Evolutionary conservation across 2,329 filamentous ascomycete species (phyloP), one percentile per base, ranked within the genome.

Genomic region (Pochonia chlamydosporia): DNA sequence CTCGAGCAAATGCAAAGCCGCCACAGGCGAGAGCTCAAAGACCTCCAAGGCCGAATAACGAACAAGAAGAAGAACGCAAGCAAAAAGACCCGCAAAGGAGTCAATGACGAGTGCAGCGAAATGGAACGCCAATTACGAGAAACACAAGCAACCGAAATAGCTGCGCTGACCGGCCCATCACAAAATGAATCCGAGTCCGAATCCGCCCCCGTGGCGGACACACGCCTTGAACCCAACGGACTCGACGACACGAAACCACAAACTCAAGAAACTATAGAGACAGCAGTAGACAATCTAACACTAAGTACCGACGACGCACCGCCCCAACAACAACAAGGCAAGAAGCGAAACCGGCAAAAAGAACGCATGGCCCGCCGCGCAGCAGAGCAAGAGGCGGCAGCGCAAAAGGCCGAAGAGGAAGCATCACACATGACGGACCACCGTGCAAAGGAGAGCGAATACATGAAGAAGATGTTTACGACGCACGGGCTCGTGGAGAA

Each of bases 11-110:
- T 93, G 47, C 84, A 89, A 58, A 73, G 82, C 31, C 85, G 84
- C 40, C 93, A 99, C 65, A 84, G 89, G 59, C 93, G 89, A 67
- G 92, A 99, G 69, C 83, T 87, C 64, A 85, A 84, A 57, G 92
- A 97, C 51, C 76, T 99, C 23, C 88, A 95, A 65, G 79, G 82
- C 43, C 84, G 85, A 50, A 83, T 95, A 60, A 96, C 89, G 5
- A 90, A 86, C 69, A 97, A 96, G 77, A 99, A 96, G 76, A 97
- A 96, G 74, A 85, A 87, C 56, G 91, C 93, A 14, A 95, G 86
- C 40, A 99, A 97, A 70, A 89, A 82, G 81, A 91, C 77, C 56
- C 81, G 72, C 59, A 89, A 85, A 63, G 83, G 84, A 24, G 74
- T 92, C 60, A 89, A 86, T 35, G 76, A 85, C 44, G 87, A 92